These are phyloP conservation scores for Pseudonectria buxi DNA, from an alignment of 2,329 filamentous ascomycete genomes.

Conservation along the genomic window DNA sequence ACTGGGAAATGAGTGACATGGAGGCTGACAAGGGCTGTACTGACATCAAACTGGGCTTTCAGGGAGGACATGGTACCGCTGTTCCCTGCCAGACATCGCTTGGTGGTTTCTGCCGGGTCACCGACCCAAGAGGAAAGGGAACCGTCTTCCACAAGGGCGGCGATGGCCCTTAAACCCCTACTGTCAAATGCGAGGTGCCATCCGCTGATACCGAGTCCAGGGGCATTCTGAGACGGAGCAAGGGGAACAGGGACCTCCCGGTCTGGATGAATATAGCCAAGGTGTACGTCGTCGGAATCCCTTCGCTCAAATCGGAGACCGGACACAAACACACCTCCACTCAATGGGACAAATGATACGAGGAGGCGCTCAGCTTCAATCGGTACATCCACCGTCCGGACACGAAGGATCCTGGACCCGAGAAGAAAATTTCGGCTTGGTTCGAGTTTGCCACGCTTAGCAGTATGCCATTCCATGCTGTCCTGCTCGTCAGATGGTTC, in stretches of 20 bases:
- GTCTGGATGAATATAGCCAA: slow-evolving; percentile 2
- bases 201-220: neutral
- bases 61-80: neutral
- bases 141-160: slow-evolving; percentile 1
- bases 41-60: slow-evolving; percentile 5
- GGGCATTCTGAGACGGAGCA: too few species aligned
- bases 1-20: neutral
- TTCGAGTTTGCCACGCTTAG: slow-evolving; percentile 2
- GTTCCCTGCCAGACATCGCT: neutral
- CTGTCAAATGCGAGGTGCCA: slow-evolving; percentile 3
- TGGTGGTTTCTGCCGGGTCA: slow-evolving; percentile 1
- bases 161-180: slow-evolving; percentile 2
- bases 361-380: neutral
- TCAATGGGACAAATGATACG: slow-evolving; percentile 2
- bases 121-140: slow-evolving; percentile 4
- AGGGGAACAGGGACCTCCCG: slow-evolving; percentile 1
- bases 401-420: slow-evolving; percentile 4
- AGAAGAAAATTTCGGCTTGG: slow-evolving; percentile 1
- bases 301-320: slow-evolving; percentile 4
- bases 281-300: neutral
- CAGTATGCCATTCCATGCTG: slow-evolving; percentile 1
- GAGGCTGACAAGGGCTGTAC: neutral
- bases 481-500: slow-evolving; percentile 1
- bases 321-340: slow-evolving; percentile 2
- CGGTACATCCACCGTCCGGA: slow-evolving; percentile 1